phyloP scores from a whole-genome alignment of 352 stramenopile genomes.

The Globisporangium canariense region DNA sequence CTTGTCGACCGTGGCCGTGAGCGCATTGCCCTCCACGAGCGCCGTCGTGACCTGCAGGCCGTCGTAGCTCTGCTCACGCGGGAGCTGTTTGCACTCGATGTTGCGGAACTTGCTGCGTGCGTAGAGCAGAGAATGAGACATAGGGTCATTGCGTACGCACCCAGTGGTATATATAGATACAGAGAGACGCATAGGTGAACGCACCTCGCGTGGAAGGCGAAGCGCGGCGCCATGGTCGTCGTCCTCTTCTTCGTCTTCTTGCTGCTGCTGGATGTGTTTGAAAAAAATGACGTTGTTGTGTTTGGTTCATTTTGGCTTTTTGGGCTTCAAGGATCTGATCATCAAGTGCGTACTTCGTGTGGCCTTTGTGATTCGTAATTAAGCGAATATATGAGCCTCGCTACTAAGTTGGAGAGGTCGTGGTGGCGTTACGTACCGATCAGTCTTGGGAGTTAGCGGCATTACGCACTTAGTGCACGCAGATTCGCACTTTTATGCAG shows the following conservation, averaged over 20 bases:
- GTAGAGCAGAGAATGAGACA: background rate
- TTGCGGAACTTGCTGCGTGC: conserved; percentile 74
- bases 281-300: background rate
- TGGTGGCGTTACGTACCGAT: background rate
- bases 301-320: too few species aligned
- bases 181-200: background rate
- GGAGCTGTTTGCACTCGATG: conserved; percentile 51
- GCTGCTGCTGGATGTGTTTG: background rate
- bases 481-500: background rate
- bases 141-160: background rate
- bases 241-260: background rate
- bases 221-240: conserved; percentile 40
- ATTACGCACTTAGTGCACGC: background rate
- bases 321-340: background rate
- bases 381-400: background rate
- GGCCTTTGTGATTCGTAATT: background rate
- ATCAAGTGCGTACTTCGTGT: background rate
- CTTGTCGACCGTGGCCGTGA: conserved; percentile 36
- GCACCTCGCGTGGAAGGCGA: conserved; percentile 48
- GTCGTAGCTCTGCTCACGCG: conserved; percentile 58
- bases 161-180: background rate
- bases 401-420: background rate
- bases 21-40: conserved; percentile 41
- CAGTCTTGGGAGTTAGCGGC: background rate
- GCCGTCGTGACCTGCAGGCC: conserved; percentile 54